Percentiles rank a stretch among this genome's conserved stretches.
Conservation (phyloP, 1,284 basidiomycete species). For the Trametes hirsuta region DNA sequence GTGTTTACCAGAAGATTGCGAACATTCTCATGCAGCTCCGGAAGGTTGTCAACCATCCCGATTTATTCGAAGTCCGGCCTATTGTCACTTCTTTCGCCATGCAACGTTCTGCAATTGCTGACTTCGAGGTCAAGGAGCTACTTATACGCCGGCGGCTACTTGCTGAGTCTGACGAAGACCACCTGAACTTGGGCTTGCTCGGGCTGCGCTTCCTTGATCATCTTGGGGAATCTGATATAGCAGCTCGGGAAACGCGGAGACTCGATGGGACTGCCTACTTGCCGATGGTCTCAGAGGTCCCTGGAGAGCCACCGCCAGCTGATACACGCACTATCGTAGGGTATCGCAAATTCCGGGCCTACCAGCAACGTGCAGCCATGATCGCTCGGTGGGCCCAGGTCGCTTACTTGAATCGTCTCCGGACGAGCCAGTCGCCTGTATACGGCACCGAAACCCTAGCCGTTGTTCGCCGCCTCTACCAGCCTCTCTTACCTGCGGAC, state of each 20-base stretch:
- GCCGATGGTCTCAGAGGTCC: conserved; percentile 58
- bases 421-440: conserved; percentile 67
- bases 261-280: conserved; percentile 78
- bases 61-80: conserved; percentile 93
- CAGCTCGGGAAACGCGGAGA: conserved; percentile 53
- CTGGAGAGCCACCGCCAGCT: conserved; percentile 62
- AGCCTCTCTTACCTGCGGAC: conserved; percentile 63
- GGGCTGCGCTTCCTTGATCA: conserved; percentile 66
- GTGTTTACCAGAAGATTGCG: conserved; percentile 89
- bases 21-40: conserved; percentile 97
- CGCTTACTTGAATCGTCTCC: conserved; percentile 76
- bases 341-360: conserved; percentile 63
- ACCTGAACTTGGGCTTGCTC: conserved; percentile 66
- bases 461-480: conserved; percentile 45
- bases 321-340: conserved; percentile 81
- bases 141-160: conserved; percentile 78
- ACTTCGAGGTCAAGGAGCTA: conserved; percentile 89
- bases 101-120: conserved; percentile 77
- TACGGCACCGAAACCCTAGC: conserved; percentile 67
- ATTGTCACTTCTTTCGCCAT: conserved; percentile 93
- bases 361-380: conserved; percentile 55
- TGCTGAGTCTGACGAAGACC: conserved; percentile 47
- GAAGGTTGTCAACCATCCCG: conserved; percentile 96
- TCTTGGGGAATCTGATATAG: conserved; percentile 54
- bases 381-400: conserved; percentile 73